Evolutionary conservation across 257 asterid genomes (phyloP).

Genomic region (Cruciata laevipes): DNA sequence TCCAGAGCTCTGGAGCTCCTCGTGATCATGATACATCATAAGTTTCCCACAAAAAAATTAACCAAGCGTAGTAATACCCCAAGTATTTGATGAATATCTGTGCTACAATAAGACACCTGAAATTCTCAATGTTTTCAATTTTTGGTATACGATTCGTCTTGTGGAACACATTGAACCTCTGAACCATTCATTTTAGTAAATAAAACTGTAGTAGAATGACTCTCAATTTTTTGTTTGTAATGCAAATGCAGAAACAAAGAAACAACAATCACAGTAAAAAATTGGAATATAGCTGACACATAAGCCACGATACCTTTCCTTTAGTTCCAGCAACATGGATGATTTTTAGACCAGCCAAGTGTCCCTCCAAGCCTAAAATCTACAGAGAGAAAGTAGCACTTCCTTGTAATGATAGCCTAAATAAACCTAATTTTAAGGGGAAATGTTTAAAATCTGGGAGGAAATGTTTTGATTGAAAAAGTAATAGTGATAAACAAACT

Average conservation of each 20-base stretch:
- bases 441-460: neutral
- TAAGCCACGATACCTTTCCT: conserved; percentile 63
- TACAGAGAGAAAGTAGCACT: conserved; percentile 27
- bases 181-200: neutral
- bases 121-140: neutral
- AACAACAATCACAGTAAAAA: neutral
- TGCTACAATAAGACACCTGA: neutral
- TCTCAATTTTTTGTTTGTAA: neutral
- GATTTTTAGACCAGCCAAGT: conserved; percentile 49
- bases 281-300: neutral
- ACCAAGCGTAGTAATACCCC: neutral
- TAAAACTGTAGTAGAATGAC: neutral
- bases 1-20: neutral
- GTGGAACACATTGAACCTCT: neutral
- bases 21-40: neutral
- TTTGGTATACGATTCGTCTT: neutral
- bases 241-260: neutral
- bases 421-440: neutral
- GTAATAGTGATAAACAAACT: neutral
- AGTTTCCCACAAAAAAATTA: neutral
- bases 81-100: neutral
- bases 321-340: conserved; percentile 91
- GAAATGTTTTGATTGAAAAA: neutral
- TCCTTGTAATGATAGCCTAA: neutral
- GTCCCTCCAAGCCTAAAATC: conserved; percentile 74